Conservation (phyloP, 2,329 filamentous ascomycete species). For the Penicillium decumbens region DNA sequence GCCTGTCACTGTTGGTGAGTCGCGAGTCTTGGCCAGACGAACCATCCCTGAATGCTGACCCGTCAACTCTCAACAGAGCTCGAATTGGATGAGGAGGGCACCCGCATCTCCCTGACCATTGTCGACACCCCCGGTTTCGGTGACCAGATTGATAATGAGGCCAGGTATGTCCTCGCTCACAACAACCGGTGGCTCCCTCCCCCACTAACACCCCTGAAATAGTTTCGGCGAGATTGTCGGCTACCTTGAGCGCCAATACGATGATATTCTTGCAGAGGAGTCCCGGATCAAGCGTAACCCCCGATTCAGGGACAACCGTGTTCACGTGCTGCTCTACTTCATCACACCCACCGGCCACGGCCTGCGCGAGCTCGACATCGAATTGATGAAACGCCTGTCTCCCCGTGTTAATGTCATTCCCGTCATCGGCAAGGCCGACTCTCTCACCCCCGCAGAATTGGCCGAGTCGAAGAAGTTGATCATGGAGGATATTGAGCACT, state of each 20-base stretch:
- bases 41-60: conserved; percentile 27
- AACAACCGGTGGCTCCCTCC: neutral
- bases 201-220: conserved; percentile 25
- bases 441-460: conserved; percentile 89
- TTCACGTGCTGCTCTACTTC: conserved; percentile 97
- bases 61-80: conserved; percentile 57
- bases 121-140: conserved; percentile 98
- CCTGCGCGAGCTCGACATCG: conserved; percentile 96
- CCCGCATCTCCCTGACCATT: conserved; percentile 94
- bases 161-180: conserved; percentile 60
- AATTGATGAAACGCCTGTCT: conserved; percentile 98
- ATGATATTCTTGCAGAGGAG: conserved; percentile 98
- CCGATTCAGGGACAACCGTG: conserved; percentile 97
- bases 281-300: conserved; percentile 99
- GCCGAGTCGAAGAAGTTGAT: conserved; percentile 99
- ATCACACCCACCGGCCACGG: conserved; percentile 97
- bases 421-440: conserved; percentile 97
- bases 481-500: conserved; percentile 99
- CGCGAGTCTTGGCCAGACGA: conserved; percentile 18
- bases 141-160: conserved; percentile 98
- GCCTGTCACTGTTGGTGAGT: conserved; percentile 90
- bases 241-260: conserved; percentile 98
- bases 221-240: conserved; percentile 97
- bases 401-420: conserved; percentile 98
- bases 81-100: conserved; percentile 96